Base-by-base conservation (phyloP, 352 stramenopile genomes). In the Blastocystis sp. region DNA sequence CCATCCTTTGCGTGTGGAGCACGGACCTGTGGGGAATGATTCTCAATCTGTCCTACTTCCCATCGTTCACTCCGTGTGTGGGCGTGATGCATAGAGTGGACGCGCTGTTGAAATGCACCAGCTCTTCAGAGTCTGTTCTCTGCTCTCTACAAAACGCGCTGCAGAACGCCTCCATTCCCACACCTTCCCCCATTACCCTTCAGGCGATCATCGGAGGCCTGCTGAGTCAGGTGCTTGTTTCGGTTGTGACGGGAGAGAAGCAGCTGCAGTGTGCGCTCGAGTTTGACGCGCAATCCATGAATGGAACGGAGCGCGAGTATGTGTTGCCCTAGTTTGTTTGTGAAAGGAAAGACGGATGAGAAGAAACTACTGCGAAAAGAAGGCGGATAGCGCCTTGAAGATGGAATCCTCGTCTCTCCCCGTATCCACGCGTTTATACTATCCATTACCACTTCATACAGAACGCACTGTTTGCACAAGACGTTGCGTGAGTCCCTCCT, bases 191-290 rank as follows among this genome's bases (percentile, higher is more conserved):
- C 21, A 59, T 85, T 1, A 33, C 74, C 31, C 13, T 85, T 19
- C 29, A 29, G 35, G 74, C 74, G 16, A 29, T 85, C 24, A 66
- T 69, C 33, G 50, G 74, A n/a, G 74, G 74, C 16, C 31, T 85
- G 35, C 33, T 85, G 51, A 50, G 45, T n/a, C 31, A 85, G 19
- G 39, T 85, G 2, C 9, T 85, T 4, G 55, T 85, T 16, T 69
- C 31, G 1, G 45, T 35, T 24, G n/a, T 85, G 6, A 67, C 74
- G 16, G 74, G 55, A 10, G 51, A 85, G 37, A 55, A 69, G 9
- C 13, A 41, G 41, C n/a, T 67, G 60, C 31, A 85, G 31, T 59
- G 16, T 66, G 74, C 60, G 1, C 70, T 85, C 51, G 74, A 85
- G 41, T 85, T 85, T 51, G 74, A 85, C 29, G 74, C n/a, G 3